Conservation (phyloP, 305 asterid genomes). For the Fraxinus nigra region DNA sequence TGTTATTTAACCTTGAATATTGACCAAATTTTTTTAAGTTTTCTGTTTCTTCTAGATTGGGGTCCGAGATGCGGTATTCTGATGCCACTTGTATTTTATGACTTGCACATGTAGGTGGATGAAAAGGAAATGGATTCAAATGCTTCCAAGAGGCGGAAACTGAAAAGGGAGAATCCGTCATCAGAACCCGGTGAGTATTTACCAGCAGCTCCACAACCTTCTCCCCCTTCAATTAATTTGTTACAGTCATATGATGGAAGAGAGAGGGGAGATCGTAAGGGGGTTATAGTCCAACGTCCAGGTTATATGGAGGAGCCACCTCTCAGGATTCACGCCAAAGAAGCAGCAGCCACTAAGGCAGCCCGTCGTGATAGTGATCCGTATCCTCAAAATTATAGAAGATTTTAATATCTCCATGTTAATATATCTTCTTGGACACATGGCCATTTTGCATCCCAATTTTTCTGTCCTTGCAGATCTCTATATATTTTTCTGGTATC, state of each 20-base stretch:
- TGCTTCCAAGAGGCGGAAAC: slow-evolving; percentile 88
- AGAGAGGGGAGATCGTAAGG: slow-evolving; percentile 86
- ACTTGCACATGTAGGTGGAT: slow-evolving; percentile 53
- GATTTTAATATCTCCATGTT: slow-evolving; percentile 12
- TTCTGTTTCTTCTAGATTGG: neutral
- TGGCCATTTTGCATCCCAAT: neutral
- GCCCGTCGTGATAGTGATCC: slow-evolving; percentile 80
- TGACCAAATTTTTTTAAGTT: neutral
- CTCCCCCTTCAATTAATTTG: slow-evolving; percentile 53
- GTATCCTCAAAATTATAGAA: slow-evolving; percentile 59
- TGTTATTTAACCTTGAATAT: neutral
- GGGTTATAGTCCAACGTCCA: slow-evolving; percentile 57
- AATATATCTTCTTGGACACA: neutral
- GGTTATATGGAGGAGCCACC: slow-evolving; percentile 79
- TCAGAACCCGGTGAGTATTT: slow-evolving; percentile 93
- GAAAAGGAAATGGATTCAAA: slow-evolving; percentile 61
- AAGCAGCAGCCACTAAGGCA: slow-evolving; percentile 54
- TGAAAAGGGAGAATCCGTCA: slow-evolving; percentile 78
- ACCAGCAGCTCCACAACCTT: slow-evolving; percentile 62
- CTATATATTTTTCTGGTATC: neutral
- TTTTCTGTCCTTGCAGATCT: neutral
- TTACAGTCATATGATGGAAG: slow-evolving; percentile 70
- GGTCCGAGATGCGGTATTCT: neutral
- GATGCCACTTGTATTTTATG: slow-evolving; percentile 5
- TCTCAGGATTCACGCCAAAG: slow-evolving; percentile 75